Conservation (phyloP, 305 asterid species). For the Withania somnifera region DNA sequence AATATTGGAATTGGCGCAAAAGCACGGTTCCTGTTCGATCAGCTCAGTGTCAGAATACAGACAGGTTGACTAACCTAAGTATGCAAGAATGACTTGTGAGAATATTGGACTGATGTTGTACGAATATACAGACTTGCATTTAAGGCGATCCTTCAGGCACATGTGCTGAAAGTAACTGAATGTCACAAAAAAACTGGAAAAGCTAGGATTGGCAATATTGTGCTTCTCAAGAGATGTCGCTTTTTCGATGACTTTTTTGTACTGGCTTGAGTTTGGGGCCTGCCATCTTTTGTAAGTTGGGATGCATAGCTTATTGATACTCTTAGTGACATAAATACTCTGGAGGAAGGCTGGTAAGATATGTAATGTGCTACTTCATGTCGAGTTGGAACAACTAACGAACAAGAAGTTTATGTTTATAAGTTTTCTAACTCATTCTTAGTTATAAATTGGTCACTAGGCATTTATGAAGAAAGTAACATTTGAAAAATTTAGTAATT, state of each 20-base stretch:
- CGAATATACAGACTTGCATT: neutral
- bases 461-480: no score
- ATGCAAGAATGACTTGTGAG: neutral
- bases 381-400: neutral
- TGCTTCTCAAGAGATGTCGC: neutral
- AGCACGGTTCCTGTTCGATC: neutral
- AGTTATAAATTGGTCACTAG: no score
- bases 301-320: neutral
- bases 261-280: neutral
- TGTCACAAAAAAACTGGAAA: neutral
- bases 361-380: neutral
- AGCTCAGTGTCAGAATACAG: constrained; percentile 1
- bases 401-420: no score
- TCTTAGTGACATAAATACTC: neutral
- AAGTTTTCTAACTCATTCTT: no score
- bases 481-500: no score
- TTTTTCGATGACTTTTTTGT: neutral
- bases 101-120: neutral
- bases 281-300: neutral
- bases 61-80: constrained; percentile 2
- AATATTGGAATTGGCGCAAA: constrained; percentile 41
- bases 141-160: neutral
- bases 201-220: neutral
- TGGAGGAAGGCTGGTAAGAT: neutral
- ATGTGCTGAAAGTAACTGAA: neutral